These are phyloP conservation scores for Euphorbia tirucalli DNA, from an alignment of 345 rosid genomes.

Conservation along the genomic window DNA sequence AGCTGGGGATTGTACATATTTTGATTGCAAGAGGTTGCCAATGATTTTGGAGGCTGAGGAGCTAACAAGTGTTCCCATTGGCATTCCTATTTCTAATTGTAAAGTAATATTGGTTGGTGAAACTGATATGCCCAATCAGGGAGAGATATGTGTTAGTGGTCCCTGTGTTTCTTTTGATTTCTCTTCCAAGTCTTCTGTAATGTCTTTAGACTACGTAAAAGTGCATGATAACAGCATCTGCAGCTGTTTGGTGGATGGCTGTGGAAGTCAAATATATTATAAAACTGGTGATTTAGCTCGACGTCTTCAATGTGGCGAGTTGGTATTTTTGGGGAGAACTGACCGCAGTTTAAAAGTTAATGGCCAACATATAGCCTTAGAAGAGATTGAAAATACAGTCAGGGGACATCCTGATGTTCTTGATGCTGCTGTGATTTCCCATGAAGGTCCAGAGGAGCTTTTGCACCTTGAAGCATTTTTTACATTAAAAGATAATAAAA, in stretches of 20 bases:
- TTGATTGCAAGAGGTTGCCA: constrained; percentile 84
- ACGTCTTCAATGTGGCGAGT: constrained; percentile 64
- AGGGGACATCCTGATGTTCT: constrained; percentile 50
- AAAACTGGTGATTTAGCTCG: constrained; percentile 89
- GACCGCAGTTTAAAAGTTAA: constrained; percentile 74
- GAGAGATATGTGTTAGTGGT: constrained; percentile 82
- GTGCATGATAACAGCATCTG: constrained; percentile 43
- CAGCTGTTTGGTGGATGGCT: constrained; percentile 35
- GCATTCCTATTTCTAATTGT: constrained; percentile 76
- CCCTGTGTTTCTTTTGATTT: constrained; percentile 64
- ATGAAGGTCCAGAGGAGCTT: constrained; percentile 39
- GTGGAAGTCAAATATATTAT: constrained; percentile 51
- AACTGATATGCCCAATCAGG: constrained; percentile 37
- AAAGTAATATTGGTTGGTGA: constrained; percentile 55
- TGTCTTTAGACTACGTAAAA: constrained; percentile 39
- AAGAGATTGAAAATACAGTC: constrained; percentile 68
- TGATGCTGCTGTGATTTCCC: constrained; percentile 65
- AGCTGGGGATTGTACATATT: constrained; percentile 88
- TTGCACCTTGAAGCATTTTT: constrained; percentile 56
- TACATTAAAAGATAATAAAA: constrained; percentile 39
- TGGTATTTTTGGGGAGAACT: constrained; percentile 77
- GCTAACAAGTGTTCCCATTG: constrained; percentile 82
- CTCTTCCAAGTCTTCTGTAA: constrained; percentile 34
- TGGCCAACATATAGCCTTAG: constrained; percentile 83
- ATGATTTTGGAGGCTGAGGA: constrained; percentile 55